These are phyloP conservation scores for Tylopilus rubrobrunneus DNA, from an alignment of 768 basidiomycete genomes.

Conservation along the genomic window DNA sequence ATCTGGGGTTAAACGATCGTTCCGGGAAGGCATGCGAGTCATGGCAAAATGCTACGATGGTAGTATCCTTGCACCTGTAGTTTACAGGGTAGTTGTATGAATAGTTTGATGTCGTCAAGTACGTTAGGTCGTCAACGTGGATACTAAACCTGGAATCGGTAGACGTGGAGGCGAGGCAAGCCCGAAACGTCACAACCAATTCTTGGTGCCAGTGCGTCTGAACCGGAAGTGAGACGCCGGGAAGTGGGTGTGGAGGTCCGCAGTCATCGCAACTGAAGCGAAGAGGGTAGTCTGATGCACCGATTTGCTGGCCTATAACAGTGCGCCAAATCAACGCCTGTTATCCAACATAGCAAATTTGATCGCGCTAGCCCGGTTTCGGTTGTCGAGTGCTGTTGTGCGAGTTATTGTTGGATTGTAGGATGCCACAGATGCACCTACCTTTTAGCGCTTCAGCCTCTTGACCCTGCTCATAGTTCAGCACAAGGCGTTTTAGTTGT, in stretches of 20 bases:
- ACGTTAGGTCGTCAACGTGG: slow-evolving; percentile 22
- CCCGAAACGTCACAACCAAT: slow-evolving; percentile 14
- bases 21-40: slow-evolving; percentile 4
- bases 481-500: slow-evolving; percentile 91
- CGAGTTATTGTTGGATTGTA: neutral
- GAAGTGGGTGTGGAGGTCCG: slow-evolving; percentile 19
- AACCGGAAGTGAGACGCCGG: slow-evolving; percentile 18
- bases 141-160: slow-evolving; percentile 1
- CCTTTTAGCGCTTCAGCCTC: slow-evolving; percentile 82
- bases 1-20: too few species aligned
- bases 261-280: slow-evolving; percentile 21
- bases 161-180: slow-evolving; percentile 10
- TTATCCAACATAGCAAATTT: slow-evolving; percentile 75
- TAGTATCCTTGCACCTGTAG: slow-evolving; percentile 6
- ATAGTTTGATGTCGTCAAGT: slow-evolving; percentile 21
- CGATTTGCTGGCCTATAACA: slow-evolving; percentile 12
- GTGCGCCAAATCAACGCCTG: slow-evolving; percentile 14
- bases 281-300: slow-evolving; percentile 19
- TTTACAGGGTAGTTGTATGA: slow-evolving; percentile 4
- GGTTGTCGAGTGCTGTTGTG: slow-evolving; percentile 58
- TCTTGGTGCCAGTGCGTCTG: slow-evolving; percentile 14
- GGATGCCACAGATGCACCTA: slow-evolving; percentile 18
- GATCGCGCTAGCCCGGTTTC: slow-evolving; percentile 62
- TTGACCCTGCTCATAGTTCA: slow-evolving; percentile 87
- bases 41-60: slow-evolving; percentile 8